Percentiles rank a stretch among this genome's conserved stretches.
phyloP scores from a whole-genome alignment of 768 basidiomycete species.

The Mycena epipterygia region DNA sequence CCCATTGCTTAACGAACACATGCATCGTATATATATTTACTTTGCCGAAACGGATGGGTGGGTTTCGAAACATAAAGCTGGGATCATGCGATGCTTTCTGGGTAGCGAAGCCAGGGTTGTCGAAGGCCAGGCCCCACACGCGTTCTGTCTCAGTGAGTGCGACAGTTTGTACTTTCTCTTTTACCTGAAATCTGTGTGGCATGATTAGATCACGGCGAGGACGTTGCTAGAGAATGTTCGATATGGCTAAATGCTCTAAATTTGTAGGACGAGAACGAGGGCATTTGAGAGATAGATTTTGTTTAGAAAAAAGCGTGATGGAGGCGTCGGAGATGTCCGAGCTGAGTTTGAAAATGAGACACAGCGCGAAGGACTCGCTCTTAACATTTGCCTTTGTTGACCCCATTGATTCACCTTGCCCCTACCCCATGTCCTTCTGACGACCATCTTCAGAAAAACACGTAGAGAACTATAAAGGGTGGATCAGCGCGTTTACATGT shows the following conservation, averaged over 20 bases:
- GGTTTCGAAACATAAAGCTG: constrained; percentile 71
- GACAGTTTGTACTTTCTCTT: background rate
- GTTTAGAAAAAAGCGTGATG: too few species aligned
- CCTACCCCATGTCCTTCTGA: background rate
- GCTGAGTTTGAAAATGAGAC: background rate
- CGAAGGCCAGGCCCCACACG: constrained; percentile 68
- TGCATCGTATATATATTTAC: constrained; percentile 60
- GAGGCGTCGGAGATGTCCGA: too few species aligned
- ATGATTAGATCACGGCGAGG: constrained; percentile 63
- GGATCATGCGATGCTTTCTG: constrained; percentile 55
- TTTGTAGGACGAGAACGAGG: background rate
- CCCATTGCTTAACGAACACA: constrained; percentile 55
- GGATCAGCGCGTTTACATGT: constrained; percentile 3
- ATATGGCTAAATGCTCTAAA: constrained; percentile 6
- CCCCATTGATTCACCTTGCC: background rate
- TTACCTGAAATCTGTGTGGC: background rate
- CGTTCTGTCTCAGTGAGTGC: constrained; percentile 79
- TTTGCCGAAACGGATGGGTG: constrained; percentile 77
- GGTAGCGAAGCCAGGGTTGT: constrained; percentile 55
- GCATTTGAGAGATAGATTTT: too few species aligned
- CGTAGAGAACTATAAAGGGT: background rate
- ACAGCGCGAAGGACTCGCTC: background rate
- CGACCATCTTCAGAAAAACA: background rate
- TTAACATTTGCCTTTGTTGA: background rate
- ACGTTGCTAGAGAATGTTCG: constrained; percentile 62